phyloP scores from a whole-genome alignment of 805 yeast species.

The Saturnispora zaruensis region DNA sequence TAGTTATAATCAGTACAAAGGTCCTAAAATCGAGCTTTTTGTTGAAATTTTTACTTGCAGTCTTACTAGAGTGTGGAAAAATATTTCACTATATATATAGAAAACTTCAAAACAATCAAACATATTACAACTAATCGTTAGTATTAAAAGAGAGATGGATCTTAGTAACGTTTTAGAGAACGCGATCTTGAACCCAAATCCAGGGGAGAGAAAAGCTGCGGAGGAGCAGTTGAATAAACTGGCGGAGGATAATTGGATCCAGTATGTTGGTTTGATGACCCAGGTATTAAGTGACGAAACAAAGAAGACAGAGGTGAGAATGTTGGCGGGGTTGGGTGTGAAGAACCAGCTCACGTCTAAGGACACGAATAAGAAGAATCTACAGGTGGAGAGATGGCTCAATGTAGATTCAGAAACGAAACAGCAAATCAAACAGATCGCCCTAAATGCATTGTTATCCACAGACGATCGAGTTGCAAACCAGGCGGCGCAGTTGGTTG shows the following conservation, averaged over 20 bases:
- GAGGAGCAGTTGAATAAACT: constrained; percentile 66
- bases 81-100: not conserved
- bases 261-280: constrained; percentile 61
- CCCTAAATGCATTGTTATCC: constrained; percentile 56
- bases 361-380: constrained; percentile 48
- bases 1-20: not conserved
- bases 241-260: constrained; percentile 68
- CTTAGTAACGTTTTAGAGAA: constrained; percentile 66
- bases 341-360: constrained; percentile 86
- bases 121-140: not conserved
- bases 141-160: constrained; percentile 37
- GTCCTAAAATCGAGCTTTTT: not conserved
- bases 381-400: constrained; percentile 70
- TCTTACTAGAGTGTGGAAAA: not conserved
- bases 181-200: constrained; percentile 65
- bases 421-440: constrained; percentile 54
- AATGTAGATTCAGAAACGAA: constrained; percentile 46
- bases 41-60: not conserved
- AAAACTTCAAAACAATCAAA: not conserved
- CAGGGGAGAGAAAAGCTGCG: constrained; percentile 61
- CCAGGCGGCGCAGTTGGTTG: constrained; percentile 87
- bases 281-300: constrained; percentile 60
- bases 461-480: constrained; percentile 72
- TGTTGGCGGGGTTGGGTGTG: constrained; percentile 80
- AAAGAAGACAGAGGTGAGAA: constrained; percentile 71